phyloP scores from a whole-genome alignment of 805 yeast genomes.

The Alloascoidea africana region DNA sequence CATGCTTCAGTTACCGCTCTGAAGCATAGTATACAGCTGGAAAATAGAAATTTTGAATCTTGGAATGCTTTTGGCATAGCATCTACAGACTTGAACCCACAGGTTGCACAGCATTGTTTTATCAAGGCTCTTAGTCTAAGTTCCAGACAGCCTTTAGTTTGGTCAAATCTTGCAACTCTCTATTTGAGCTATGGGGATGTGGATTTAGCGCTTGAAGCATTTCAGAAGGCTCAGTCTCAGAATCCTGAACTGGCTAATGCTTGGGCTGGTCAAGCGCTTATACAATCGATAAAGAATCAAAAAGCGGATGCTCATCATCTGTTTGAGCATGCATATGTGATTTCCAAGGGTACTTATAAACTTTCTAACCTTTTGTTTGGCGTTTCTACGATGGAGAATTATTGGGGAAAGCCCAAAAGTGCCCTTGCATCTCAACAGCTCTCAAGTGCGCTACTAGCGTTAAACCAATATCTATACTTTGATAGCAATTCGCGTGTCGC shows the following conservation, averaged over 20 bases:
- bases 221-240: slow-evolving; percentile 59
- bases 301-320: slow-evolving; percentile 35
- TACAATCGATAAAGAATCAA: slow-evolving; percentile 17
- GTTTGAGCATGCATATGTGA: slow-evolving; percentile 63
- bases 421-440: slow-evolving; percentile 37
- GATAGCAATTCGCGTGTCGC: slow-evolving; percentile 40
- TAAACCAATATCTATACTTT: slow-evolving; percentile 46
- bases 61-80: slow-evolving; percentile 84
- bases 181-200: slow-evolving; percentile 55
- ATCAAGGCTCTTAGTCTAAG: slow-evolving; percentile 66
- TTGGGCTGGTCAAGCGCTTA: slow-evolving; percentile 80
- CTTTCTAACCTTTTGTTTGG: slow-evolving; percentile 65
- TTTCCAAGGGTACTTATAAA: slow-evolving; percentile 62
- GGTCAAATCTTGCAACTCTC: slow-evolving; percentile 74
- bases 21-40: slow-evolving; percentile 57
- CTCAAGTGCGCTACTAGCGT: slow-evolving; percentile 51
- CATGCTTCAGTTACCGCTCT: slow-evolving; percentile 39
- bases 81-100: slow-evolving; percentile 44
- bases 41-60: slow-evolving; percentile 49
- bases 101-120: slow-evolving; percentile 84
- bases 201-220: slow-evolving; percentile 59
- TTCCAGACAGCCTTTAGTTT: slow-evolving; percentile 48
- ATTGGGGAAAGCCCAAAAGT: neutral
- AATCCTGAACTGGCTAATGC: slow-evolving; percentile 64
- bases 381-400: slow-evolving; percentile 30